Conservation (phyloP, 1,284 basidiomycete species). For the Pyrrhoderma lamaoense region DNA sequence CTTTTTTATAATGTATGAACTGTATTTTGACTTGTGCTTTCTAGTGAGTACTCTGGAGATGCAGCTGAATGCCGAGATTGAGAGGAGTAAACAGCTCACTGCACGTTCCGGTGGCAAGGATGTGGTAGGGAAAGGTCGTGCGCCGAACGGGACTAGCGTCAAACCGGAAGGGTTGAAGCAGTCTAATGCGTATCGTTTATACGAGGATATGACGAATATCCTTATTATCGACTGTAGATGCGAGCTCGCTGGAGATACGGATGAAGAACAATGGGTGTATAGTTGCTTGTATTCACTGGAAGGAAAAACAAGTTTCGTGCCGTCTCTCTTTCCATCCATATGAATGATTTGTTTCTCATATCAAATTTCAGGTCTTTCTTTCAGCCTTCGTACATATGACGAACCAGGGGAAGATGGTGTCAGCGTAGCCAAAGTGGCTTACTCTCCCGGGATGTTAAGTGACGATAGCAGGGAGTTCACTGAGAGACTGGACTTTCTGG, state of each 20-base stretch:
- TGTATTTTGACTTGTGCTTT: too few species aligned
- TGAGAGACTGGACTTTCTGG: slow-evolving; percentile 52
- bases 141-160: not conserved
- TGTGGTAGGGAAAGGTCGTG: not conserved
- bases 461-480: slow-evolving; percentile 49
- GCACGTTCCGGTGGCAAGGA: slow-evolving; percentile 27
- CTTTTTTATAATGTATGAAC: too few species aligned
- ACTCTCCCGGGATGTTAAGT: slow-evolving; percentile 56
- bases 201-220: slow-evolving; percentile 36
- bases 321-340: not conserved
- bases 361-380: slow-evolving; percentile 43
- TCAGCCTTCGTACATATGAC: slow-evolving; percentile 45
- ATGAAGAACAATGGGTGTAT: slow-evolving; percentile 27
- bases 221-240: slow-evolving; percentile 29
- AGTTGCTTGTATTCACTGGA: slow-evolving; percentile 29
- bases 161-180: slow-evolving; percentile 7
- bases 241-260: slow-evolving; percentile 24
- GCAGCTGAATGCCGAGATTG: slow-evolving; percentile 57
- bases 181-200: slow-evolving; percentile 39
- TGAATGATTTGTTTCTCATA: not conserved
- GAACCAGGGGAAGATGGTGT: slow-evolving; percentile 26
- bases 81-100: slow-evolving; percentile 43
- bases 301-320: slow-evolving; percentile 13
- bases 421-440: slow-evolving; percentile 42
- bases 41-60: slow-evolving; percentile 40